Evolutionary conservation across 176 grass and related monocot species (phyloP).

Genomic region (Aegilops sharonensis): DNA sequence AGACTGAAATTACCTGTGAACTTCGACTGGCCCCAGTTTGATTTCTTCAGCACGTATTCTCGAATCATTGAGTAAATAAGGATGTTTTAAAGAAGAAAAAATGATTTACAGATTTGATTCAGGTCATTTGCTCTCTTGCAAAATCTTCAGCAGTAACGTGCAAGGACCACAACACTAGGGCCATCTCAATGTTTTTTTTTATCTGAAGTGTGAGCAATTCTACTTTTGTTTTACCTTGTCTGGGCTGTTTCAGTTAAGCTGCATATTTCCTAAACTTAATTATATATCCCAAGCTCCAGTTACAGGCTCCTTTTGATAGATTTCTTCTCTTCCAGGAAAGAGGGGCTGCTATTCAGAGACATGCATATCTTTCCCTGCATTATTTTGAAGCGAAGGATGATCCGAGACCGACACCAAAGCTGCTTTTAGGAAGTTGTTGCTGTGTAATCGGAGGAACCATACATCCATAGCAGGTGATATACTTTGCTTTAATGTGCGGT

Average conservation of each 20-base stretch:
- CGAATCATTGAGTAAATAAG: background rate
- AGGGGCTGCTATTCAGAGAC: background rate
- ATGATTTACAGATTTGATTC: background rate
- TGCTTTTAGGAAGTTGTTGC: constrained; percentile 2
- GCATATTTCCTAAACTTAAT: background rate
- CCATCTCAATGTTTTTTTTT: background rate
- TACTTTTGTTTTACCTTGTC: background rate
- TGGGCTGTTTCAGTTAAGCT: background rate
- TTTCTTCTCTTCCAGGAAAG: constrained; percentile 23
- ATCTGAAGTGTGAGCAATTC: background rate
- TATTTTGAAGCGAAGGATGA: background rate
- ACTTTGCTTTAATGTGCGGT: constrained; percentile 17
- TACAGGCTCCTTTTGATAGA: background rate
- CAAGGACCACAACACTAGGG: background rate
- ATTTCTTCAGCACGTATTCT: background rate
- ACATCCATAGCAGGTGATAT: constrained; percentile 36
- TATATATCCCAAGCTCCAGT: background rate
- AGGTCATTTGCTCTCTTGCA: background rate
- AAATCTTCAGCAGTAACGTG: background rate
- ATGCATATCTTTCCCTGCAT: background rate
- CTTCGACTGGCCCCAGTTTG: background rate
- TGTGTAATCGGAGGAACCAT: constrained; percentile 32
- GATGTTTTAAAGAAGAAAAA: background rate
- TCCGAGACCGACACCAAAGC: constrained; percentile 18
- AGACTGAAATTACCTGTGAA: background rate